Base-by-base conservation (phyloP, 1,284 basidiomycete genomes). In the Ustilago shanxiensis region DNA sequence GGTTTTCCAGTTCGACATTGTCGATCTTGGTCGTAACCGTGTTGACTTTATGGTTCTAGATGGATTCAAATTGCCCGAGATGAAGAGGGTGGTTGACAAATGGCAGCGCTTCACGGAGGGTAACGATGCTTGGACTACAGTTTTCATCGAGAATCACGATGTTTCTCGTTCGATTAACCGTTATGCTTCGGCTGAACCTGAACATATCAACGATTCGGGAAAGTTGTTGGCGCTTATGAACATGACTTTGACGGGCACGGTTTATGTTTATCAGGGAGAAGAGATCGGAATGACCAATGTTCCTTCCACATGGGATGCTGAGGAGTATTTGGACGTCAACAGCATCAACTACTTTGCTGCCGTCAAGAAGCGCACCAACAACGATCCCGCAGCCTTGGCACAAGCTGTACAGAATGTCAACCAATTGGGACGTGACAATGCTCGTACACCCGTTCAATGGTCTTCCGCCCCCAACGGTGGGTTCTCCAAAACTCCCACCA, bases 391-490 rank as follows among this genome's bases (percentile, higher is more conserved):
- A 51, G 84, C 88, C 67, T 86, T 90, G 37, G 83, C 84, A 60
- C 83, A 83, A 56, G 85, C 86, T 52, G 67, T 87, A 87, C 11
- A 82, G 79, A 87, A 87, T 11, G 89, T 92, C 75, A 89, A 90
- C 81, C 88, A 88, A 70, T 91, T 92, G 66, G 91, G 91, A 0
- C 88, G 92, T 29, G 92, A 93, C 83, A 91, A 93, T 83, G 89
- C 90, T 2, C 88, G 92, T 0, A 89, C 89, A 2, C 91, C 91
- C 1, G 89, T 92, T 87, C 90, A 91, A 86, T 93, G 92, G 92
- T 88, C 90, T 64, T 78, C 86, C 3, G 87, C 87, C 1, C 50
- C 86, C 6, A 87, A 92, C 64, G 91, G 88, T 0, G 92, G 93
- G 0, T 93, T 93, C 85, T 90, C 90, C 3, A 88, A 88, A 0